Evolutionary conservation across 768 basidiomycete genomes (phyloP).

Genomic region (Trametes cingulata): DNA sequence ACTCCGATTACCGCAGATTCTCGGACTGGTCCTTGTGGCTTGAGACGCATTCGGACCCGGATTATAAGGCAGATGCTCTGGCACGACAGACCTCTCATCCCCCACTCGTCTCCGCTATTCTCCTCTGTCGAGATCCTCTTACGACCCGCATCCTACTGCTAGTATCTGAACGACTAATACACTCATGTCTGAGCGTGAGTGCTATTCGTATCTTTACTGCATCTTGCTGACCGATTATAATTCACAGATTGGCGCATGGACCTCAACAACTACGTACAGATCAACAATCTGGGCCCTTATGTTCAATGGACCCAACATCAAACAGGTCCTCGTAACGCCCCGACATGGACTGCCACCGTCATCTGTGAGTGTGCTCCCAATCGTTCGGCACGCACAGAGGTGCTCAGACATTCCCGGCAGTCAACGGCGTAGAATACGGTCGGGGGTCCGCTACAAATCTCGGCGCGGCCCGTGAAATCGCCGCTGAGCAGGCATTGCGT

Average conservation of each 20-base stretch:
- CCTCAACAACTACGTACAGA: slow-evolving; percentile 31
- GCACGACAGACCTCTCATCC: not conserved
- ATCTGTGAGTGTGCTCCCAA: slow-evolving; percentile 29
- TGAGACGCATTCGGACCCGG: not conserved
- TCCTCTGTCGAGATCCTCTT: not conserved
- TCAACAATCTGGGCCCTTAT: slow-evolving; percentile 1
- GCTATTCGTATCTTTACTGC: not conserved
- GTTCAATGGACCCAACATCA: slow-evolving; percentile 10
- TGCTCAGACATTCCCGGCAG: slow-evolving; percentile 12
- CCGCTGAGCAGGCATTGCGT: slow-evolving; percentile 26
- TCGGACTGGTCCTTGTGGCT: not conserved
- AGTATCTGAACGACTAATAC: not conserved
- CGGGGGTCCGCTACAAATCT: slow-evolving; percentile 21
- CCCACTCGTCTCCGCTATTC: not conserved
- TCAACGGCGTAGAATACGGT: slow-evolving; percentile 28
- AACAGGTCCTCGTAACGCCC: slow-evolving; percentile 29
- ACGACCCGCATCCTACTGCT: not conserved
- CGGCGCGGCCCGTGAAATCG: slow-evolving; percentile 29
- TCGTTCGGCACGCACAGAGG: not conserved
- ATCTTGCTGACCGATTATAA: not conserved
- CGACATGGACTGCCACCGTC: slow-evolving; percentile 31
- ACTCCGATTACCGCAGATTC: slow-evolving; percentile 15
- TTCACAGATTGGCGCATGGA: slow-evolving; percentile 26
- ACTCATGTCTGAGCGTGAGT: slow-evolving; percentile 10
- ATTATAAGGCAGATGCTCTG: not conserved